These are phyloP conservation scores for Nemania serpens DNA, from an alignment of 2,329 filamentous ascomycete species.

Conservation along the genomic window DNA sequence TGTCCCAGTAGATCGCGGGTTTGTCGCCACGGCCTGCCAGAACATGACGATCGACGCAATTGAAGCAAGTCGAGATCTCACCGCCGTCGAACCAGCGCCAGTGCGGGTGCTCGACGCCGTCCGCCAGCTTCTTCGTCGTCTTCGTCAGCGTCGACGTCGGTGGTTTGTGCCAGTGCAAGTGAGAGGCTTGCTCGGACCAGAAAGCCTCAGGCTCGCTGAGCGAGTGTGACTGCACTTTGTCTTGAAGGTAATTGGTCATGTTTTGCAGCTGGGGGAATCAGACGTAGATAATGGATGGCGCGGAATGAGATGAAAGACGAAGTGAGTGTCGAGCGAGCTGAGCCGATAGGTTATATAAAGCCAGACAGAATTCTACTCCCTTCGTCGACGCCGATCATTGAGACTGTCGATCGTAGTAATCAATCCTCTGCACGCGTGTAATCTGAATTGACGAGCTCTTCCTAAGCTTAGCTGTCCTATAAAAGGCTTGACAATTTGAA, in stretches of 20 bases:
- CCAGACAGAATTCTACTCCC: no score
- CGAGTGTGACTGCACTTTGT: constrained; percentile 59
- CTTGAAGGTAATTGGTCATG: constrained; percentile 48
- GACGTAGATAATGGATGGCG: no score
- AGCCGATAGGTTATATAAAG: no score
- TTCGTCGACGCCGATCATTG: no score
- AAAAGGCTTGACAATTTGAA: no score
- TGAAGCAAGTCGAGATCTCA: constrained; percentile 89
- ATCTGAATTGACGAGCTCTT: no score
- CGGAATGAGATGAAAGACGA: no score
- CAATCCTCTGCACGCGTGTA: no score
- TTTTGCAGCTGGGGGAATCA: no score
- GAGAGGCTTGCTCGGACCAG: constrained; percentile 75
- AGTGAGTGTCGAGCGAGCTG: no score
- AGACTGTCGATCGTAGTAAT: no score
- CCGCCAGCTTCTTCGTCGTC: constrained; percentile 64
- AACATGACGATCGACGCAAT: constrained; percentile 91
- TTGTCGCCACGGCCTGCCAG: constrained; percentile 72
- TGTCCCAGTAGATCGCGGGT: constrained; percentile 84
- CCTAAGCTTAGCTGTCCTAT: no score
- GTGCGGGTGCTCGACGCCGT: constrained; percentile 67
- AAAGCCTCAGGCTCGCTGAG: constrained; percentile 72
- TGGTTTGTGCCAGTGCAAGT: constrained; percentile 79
- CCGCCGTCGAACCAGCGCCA: constrained; percentile 93
- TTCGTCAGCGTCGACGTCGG: constrained; percentile 66